Percentiles rank a stretch among this genome's conserved stretches.
These are phyloP conservation scores for Fusarium vanettenii DNA, from an alignment of 2,329 filamentous ascomycete species.

Conservation along the genomic window DNA sequence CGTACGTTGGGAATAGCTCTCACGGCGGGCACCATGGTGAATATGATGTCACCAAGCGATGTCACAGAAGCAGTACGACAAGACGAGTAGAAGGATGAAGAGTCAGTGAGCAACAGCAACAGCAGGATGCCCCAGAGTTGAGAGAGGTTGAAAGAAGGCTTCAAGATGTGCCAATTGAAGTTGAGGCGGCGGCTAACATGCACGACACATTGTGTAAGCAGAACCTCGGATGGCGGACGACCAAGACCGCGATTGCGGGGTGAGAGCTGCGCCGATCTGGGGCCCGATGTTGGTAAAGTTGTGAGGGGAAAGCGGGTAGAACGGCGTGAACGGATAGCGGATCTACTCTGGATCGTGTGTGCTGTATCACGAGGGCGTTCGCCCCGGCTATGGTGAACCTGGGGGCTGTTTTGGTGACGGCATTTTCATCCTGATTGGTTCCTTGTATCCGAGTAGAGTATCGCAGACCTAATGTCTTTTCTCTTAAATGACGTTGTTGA, in stretches of 20 bases:
- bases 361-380: neutral
- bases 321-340: neutral
- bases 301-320: slow-evolving; percentile 35
- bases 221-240: slow-evolving; percentile 36
- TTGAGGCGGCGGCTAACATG: slow-evolving; percentile 22
- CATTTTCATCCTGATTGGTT: neutral
- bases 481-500: neutral
- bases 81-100: neutral
- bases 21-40: slow-evolving; percentile 45
- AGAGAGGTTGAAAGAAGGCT: slow-evolving; percentile 4
- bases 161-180: slow-evolving; percentile 6
- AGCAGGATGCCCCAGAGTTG: neutral
- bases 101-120: neutral
- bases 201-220: slow-evolving; percentile 7
- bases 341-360: slow-evolving; percentile 10
- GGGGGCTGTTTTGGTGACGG: neutral
- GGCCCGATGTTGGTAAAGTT: slow-evolving; percentile 21
- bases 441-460: neutral
- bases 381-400: neutral
- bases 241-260: slow-evolving; percentile 37
- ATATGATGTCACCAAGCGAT: slow-evolving; percentile 11
- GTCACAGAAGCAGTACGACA: neutral
- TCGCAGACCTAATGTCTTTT: neutral
- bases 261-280: slow-evolving; percentile 26
- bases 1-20: slow-evolving; percentile 51